Conservation (phyloP, 2,329 filamentous ascomycete genomes). For the Sordariomycetes sp. region DNA sequence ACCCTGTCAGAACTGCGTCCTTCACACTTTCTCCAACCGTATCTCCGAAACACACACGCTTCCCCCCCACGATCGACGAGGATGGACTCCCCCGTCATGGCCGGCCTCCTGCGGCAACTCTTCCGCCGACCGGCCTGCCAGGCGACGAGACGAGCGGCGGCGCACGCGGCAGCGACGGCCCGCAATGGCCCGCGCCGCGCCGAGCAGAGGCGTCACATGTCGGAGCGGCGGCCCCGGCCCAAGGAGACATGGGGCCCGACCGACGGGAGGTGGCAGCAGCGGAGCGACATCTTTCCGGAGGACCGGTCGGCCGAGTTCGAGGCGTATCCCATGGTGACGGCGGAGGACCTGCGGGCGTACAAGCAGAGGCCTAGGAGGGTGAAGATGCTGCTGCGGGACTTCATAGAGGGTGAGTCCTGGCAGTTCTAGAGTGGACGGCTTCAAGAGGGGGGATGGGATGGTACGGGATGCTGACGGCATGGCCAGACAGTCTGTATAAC, state of each 20-base stretch:
- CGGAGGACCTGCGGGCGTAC: slow-evolving; percentile 59
- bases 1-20: background rate
- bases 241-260: slow-evolving; percentile 18
- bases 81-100: slow-evolving; percentile 75
- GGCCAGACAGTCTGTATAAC: slow-evolving; percentile 83
- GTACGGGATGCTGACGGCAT: background rate
- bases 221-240: background rate
- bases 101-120: slow-evolving; percentile 71
- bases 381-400: slow-evolving; percentile 96
- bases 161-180: slow-evolving; percentile 8
- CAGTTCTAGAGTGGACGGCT: background rate
- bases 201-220: slow-evolving; percentile 2
- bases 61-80: background rate
- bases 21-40: background rate
- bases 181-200: background rate
- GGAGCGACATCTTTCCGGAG: slow-evolving; percentile 58
- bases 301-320: slow-evolving; percentile 74
- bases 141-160: slow-evolving; percentile 12
- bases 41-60: background rate
- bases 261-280: slow-evolving; percentile 76
- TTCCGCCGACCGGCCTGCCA: slow-evolving; percentile 57
- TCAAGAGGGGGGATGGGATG: no score
- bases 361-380: slow-evolving; percentile 71
- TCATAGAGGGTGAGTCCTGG: slow-evolving; percentile 63
- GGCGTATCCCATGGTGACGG: slow-evolving; percentile 72